A percentile compares a stretch with the other conserved stretches of the same genome.
These are phyloP conservation scores for Achlya hypogyna DNA, from an alignment of 352 stramenopile species.

Conservation along the genomic window DNA sequence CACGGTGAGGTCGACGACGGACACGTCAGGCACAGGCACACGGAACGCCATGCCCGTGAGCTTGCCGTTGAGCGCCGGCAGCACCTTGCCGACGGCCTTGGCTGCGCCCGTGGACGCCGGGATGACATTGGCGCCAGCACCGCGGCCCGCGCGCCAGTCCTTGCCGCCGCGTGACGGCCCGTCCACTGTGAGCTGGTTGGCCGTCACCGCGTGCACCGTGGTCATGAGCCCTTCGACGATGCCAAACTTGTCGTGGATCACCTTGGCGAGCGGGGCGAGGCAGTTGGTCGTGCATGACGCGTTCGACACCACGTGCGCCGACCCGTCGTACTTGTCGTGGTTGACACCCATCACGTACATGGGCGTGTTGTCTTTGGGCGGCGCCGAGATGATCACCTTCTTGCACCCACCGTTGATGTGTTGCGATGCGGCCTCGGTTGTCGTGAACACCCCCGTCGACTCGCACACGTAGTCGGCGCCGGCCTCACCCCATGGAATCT, in stretches of 20 bases:
- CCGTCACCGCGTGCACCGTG: constrained; percentile 39
- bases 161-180: constrained; percentile 87
- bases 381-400: constrained; percentile 96
- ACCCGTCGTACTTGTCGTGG: constrained; percentile 83
- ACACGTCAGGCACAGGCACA: constrained; percentile 91
- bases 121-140: constrained; percentile 89
- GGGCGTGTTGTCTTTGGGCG: constrained; percentile 87
- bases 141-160: constrained; percentile 91
- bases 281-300: constrained; percentile 76
- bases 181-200: constrained; percentile 93
- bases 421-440: constrained; percentile 63
- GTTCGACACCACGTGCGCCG: constrained; percentile 71
- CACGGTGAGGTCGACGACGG: constrained; percentile 91
- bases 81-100: constrained; percentile 36
- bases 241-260: constrained; percentile 52
- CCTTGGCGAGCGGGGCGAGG: constrained; percentile 40
- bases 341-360: constrained; percentile 97
- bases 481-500: constrained; percentile 66
- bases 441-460: constrained; percentile 94
- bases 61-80: constrained; percentile 78
- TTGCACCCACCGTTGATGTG: constrained; percentile 90
- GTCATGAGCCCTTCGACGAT: constrained; percentile 46
- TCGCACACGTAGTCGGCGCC: constrained; percentile 93
- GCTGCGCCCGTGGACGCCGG: constrained; percentile 73
- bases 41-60: constrained; percentile 94